phyloP scores from a whole-genome alignment of 73 alveolate genomes.

The Durusdinium trenchii region DNA sequence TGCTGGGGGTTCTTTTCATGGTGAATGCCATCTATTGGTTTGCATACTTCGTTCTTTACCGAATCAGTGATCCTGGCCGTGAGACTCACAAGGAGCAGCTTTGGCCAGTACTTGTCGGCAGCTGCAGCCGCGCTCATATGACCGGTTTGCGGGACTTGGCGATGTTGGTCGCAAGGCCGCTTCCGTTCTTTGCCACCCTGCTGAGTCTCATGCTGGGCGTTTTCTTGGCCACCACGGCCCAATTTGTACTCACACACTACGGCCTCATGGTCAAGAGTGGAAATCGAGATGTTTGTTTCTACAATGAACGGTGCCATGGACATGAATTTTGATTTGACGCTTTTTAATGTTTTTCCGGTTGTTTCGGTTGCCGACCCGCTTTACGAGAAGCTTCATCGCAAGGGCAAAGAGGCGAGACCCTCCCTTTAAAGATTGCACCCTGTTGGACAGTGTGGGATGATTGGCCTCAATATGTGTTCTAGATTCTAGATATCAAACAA shows the following conservation, averaged over 20 bases:
- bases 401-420: not conserved
- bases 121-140: slow-evolving; percentile 14
- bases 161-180: slow-evolving; percentile 6
- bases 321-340: not conserved
- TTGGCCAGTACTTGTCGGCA: slow-evolving; percentile 32
- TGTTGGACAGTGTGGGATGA: not conserved
- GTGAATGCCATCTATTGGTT: slow-evolving; percentile 55
- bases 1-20: not conserved
- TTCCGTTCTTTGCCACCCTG: slow-evolving; percentile 61
- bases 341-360: not conserved
- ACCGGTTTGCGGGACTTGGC: slow-evolving; percentile 20
- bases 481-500: too few relatives aligned
- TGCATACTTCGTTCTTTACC: slow-evolving; percentile 44
- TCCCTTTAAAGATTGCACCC: not conserved
- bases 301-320: slow-evolving; percentile 41
- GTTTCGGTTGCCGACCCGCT: too few relatives aligned
- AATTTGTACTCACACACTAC: slow-evolving; percentile 53
- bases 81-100: not conserved
- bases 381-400: not conserved
- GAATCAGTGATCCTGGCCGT: not conserved
- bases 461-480: not conserved
- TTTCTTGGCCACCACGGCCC: slow-evolving; percentile 75
- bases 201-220: slow-evolving; percentile 70
- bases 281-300: slow-evolving; percentile 69
- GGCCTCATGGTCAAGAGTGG: slow-evolving; percentile 71